These are phyloP conservation scores for Dactylellina parvicollis DNA, from an alignment of 2,329 filamentous ascomycete species.

Conservation along the genomic window DNA sequence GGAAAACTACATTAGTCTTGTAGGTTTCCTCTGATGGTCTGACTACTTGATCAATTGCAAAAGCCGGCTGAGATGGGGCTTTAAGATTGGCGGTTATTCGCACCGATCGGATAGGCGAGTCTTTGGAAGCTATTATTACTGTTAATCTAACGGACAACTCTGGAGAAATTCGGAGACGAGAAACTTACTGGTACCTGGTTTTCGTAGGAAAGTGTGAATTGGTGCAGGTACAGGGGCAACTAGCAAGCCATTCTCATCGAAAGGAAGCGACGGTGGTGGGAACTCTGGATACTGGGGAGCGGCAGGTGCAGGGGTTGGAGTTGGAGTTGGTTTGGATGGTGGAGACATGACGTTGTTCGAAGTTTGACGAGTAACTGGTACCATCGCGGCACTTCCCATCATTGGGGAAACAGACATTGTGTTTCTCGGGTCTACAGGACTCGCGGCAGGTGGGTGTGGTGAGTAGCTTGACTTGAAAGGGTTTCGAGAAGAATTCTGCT, in stretches of 20 bases:
- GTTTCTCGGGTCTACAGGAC: conserved; percentile 1
- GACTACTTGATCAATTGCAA: neutral
- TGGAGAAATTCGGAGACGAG: neutral
- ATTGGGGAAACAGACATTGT: conserved; percentile 29
- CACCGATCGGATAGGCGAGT: conserved; percentile 21
- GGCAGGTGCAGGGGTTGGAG: neutral
- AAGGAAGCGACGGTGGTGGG: neutral
- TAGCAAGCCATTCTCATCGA: conserved; percentile 20
- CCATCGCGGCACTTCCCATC: conserved; percentile 19
- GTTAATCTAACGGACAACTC: neutral
- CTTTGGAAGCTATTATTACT: conserved; percentile 1
- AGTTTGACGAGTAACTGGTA: neutral
- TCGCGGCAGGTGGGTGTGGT: conserved; percentile 13
- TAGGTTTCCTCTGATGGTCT: conserved; percentile 8
- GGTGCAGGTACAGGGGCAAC: neutral
- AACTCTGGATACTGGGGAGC: conserved; percentile 12
- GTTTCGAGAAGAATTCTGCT: neutral
- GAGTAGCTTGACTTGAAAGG: conserved; percentile 20
- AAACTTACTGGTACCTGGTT: conserved; percentile 33
- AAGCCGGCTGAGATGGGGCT: neutral
- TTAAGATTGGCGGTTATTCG: neutral
- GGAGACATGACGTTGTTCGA: neutral
- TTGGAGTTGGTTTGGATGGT: neutral
- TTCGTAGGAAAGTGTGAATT: neutral
- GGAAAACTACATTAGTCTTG: conserved; percentile 1